Conservation (phyloP, 2,329 filamentous ascomycete genomes). For the Xylariaceae sp. region DNA sequence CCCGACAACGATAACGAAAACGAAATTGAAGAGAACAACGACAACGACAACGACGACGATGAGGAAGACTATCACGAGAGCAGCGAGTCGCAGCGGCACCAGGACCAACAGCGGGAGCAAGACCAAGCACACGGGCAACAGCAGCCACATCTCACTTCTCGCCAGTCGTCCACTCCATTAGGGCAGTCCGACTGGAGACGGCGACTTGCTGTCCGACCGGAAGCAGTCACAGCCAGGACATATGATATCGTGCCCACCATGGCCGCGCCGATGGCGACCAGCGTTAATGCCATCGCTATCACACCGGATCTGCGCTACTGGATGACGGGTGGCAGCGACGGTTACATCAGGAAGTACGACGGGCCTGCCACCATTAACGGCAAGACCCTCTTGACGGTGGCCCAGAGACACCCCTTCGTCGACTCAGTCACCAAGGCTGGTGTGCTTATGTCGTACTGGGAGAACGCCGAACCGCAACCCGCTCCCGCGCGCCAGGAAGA, state of each 20-base stretch:
- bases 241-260: conserved; percentile 98
- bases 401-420: conserved; percentile 93
- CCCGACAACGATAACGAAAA: conserved; percentile 36
- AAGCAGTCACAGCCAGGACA: conserved; percentile 71
- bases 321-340: conserved; percentile 89
- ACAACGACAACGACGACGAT: conserved; percentile 34
- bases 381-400: conserved; percentile 88
- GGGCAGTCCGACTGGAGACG: conserved; percentile 36
- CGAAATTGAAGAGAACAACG: conserved; percentile 36
- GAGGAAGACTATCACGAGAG: conserved; percentile 39
- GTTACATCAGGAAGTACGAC: conserved; percentile 96
- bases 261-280: conserved; percentile 91
- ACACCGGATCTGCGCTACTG: conserved; percentile 95
- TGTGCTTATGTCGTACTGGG: conserved; percentile 94
- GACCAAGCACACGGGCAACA: conserved; percentile 9
- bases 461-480: conserved; percentile 75
- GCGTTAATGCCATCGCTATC: conserved; percentile 85
- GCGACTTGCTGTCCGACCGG: conserved; percentile 65
- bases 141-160: conserved; percentile 30
- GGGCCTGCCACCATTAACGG: conserved; percentile 93
- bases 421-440: conserved; percentile 96
- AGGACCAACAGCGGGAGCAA: conserved; percentile 18
- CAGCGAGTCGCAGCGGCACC: conserved; percentile 36
- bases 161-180: conserved; percentile 34
- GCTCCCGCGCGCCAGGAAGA: conserved; percentile 49